Evolutionary conservation across 1,284 basidiomycete species (phyloP), one percentile per base, ranked within the genome.

Genomic region (Puccinia horiana): DNA sequence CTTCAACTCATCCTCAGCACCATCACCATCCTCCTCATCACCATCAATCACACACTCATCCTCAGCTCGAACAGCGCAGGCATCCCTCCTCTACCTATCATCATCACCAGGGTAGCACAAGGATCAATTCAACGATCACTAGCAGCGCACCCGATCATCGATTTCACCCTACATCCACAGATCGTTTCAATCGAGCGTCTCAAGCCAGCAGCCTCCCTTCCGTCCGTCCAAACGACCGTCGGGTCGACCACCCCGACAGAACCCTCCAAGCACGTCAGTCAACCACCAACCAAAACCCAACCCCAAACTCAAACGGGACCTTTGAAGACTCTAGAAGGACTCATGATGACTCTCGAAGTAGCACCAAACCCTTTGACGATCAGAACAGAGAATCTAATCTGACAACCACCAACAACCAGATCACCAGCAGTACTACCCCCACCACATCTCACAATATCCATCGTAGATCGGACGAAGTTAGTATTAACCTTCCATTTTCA

Each of bases 381-480:
- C 20, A 44, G 18, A 4, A 20, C 35, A 67, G 63, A 37, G 40
- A 67, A 20, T 9, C 32, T 40, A 29, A 23, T 26, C 35, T 47
- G 20, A n/a, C 40, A 11, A 44, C 23, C 8, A 69, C 35, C 65
- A 69, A 32, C 20, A 42, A 69, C 26, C 37, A 69, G n/a, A 23
- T 42, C 42, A 69, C 42, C 65, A 69, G 20, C 65, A 69, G 20
- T 37, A 69, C 65, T 44, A 69, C 65, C 65, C 18, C 65, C 2
- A 69, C 18, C 65, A 23, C 23, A 3, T 42, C 65, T 18, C 37
- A 42, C 32, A 23, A 42, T 47, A 69, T 42, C 65, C 65, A 69
- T 69, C 65, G 65, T 37, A 69, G 65, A 69, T 42, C 65, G n/a
- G 65, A 69, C 42, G 65, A 69, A 26, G 65, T 69, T 20, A 69